A percentile compares a stretch with the other conserved stretches of the same genome.
Conservation (phyloP, 768 basidiomycete genomes). For the Roridomyces roridus region DNA sequence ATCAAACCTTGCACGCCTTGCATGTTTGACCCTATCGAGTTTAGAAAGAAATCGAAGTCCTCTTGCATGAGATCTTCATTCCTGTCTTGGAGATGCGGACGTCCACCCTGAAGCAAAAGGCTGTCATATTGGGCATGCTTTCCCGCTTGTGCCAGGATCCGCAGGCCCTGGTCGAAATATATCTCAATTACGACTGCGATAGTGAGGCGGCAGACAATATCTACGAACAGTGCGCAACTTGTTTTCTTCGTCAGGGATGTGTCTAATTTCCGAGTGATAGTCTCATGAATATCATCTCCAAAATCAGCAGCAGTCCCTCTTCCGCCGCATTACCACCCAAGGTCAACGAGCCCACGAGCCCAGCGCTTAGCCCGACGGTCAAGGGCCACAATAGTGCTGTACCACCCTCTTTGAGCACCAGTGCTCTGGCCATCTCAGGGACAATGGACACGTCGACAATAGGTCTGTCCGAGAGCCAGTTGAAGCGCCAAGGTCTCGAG, state of each 20-base stretch:
- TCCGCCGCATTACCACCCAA: conserved; percentile 55
- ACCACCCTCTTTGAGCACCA: conserved; percentile 67
- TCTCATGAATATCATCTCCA: conserved; percentile 95
- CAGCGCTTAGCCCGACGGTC: conserved; percentile 58
- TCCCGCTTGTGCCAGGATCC: conserved; percentile 92
- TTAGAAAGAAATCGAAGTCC: conserved; percentile 98
- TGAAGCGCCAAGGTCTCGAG: conserved; percentile 93
- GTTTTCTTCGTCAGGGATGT: background rate
- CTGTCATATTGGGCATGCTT: conserved; percentile 88
- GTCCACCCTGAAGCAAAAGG: conserved; percentile 94
- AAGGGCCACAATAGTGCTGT: conserved; percentile 45
- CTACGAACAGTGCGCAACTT: conserved; percentile 83
- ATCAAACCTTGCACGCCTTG: background rate
- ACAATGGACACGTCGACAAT: conserved; percentile 70
- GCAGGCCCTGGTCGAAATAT: conserved; percentile 96
- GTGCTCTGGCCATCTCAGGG: conserved; percentile 68
- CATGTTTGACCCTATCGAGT: conserved; percentile 17
- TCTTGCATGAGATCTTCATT: conserved; percentile 98
- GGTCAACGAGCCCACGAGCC: conserved; percentile 63
- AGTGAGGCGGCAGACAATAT: conserved; percentile 94
- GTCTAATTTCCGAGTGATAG: conserved; percentile 41
- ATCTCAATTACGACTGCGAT: conserved; percentile 99
- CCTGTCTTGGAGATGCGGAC: conserved; percentile 98
- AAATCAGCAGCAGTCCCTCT: conserved; percentile 75
- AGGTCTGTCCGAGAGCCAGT: conserved; percentile 81